Base-by-base conservation (phyloP, 2,329 filamentous ascomycete genomes). In the Fusarium annulatum region DNA sequence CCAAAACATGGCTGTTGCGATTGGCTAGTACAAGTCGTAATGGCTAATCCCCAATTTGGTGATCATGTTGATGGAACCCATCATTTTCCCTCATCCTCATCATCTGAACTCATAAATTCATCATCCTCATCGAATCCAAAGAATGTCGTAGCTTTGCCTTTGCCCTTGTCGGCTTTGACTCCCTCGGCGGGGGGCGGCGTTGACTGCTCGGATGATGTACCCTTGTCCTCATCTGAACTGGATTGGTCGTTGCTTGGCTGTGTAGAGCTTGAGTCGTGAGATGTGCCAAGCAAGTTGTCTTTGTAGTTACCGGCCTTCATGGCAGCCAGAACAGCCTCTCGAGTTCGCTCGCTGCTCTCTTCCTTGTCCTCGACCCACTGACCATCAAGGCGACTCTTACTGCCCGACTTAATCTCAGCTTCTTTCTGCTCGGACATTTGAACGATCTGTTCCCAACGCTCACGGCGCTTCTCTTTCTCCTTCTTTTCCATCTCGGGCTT, bases 401-500 rank as follows among this genome's bases (percentile, higher is more conserved):
- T 87, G 15, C 94, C 94, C 68, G 91, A 91, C 81, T 90, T 92
- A 58, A 98, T 89, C 79, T 97, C 95, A 41, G 94, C 92, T 77
- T 97, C 93, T 76, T 91, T 92, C 70, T 91, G 89, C 81, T 98
- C 96, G 0, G 96, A 92, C 67, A 92, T 88, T 55, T 96, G 93
- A 18, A 98, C 92, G 62, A 98, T 93, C 79, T 95, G 90, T 81
- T 97, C 92, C 94, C 95, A 97, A 53, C 95, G 87, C 82, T 93
- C 91, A 51, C 93, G 89, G 53, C 95, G 90, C 82, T 93, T 92
- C 80, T 98, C 95, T 79, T 95, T 96, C 81, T 98, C 95, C 80
- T 94, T 94, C 82, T 92, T 91, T 72, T 98, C 96, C 96, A 99
- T 98, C 69, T 98, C 96, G 0, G 97, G 96, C 81, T 98, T 98